Evolutionary conservation across 177 flowering plant genomes (phyloP).

Genomic region (Vitis hybrid): DNA sequence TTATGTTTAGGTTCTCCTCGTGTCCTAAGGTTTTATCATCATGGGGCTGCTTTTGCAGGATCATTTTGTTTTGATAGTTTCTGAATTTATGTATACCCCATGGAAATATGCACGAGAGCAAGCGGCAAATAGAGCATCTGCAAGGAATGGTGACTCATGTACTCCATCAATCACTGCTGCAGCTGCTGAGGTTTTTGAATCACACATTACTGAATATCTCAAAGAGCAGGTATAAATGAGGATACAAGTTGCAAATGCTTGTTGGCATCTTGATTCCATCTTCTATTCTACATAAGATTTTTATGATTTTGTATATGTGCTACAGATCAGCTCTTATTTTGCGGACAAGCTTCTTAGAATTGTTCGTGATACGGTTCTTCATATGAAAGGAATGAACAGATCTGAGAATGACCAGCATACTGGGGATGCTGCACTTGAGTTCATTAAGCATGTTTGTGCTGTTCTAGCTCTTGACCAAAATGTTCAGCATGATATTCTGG

Average conservation of each 20-base stretch:
- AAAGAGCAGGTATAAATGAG: constrained; percentile 56
- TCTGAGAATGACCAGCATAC: constrained; percentile 26
- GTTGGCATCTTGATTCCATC: not conserved
- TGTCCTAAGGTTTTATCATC: constrained; percentile 7
- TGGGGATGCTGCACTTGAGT: constrained; percentile 85
- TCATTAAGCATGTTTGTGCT: constrained; percentile 88
- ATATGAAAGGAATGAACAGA: constrained; percentile 44
- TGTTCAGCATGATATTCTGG: constrained; percentile 93
- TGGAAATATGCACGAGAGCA: constrained; percentile 80
- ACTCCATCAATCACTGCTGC: constrained; percentile 85
- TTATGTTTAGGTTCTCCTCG: not conserved
- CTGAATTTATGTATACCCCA: constrained; percentile 79
- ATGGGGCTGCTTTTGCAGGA: constrained; percentile 50
- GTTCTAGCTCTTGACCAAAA: constrained; percentile 87
- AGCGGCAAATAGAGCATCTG: constrained; percentile 41
- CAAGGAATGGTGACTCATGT: constrained; percentile 47
- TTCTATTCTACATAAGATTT: not conserved
- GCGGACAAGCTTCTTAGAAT: constrained; percentile 67
- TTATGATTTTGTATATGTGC: not conserved
- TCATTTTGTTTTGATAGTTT: constrained; percentile 70
- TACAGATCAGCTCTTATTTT: constrained; percentile 84
- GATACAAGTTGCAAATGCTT: not conserved
- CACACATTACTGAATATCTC: constrained; percentile 55
- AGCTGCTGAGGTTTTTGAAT: constrained; percentile 69
- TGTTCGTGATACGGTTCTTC: constrained; percentile 58